These are phyloP conservation scores for Cyclostephanos tholiformis DNA, from an alignment of 108 stramenopile species.

Conservation along the genomic window DNA sequence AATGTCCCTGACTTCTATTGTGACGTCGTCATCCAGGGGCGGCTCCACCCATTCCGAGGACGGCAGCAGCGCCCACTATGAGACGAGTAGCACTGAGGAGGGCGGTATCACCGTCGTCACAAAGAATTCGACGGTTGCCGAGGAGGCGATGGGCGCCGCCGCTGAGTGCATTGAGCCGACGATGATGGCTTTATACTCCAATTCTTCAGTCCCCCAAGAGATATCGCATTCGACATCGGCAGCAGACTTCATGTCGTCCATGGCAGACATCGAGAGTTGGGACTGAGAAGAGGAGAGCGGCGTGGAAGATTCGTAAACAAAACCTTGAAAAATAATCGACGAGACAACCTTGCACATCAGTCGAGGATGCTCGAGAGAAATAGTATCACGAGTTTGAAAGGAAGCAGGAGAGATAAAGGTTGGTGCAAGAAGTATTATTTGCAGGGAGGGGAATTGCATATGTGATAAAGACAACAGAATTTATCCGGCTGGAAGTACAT, in stretches of 20 bases:
- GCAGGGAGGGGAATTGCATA: no score
- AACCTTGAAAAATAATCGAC: no score
- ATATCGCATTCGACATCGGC: conserved; percentile 13
- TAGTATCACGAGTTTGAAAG: no score
- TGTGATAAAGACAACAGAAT: no score
- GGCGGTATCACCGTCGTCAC: neutral
- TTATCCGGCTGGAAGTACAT: no score
- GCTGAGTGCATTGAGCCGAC: neutral
- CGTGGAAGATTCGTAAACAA: no score
- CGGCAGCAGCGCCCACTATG: neutral
- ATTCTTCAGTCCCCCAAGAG: conserved; percentile 32
- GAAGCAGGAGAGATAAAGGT: no score
- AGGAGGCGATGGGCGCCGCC: neutral
- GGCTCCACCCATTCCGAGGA: neutral
- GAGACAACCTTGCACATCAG: no score
- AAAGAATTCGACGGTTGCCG: conserved; percentile 7
- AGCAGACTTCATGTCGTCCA: conserved; percentile 19
- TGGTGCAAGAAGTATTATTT: no score
- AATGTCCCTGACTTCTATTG: neutral
- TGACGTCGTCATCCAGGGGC: no score
- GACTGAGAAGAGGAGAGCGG: conserved; percentile 9
- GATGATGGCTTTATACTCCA: neutral
- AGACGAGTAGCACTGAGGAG: neutral
- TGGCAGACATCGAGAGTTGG: conserved; percentile 34
- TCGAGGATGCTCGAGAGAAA: no score